A percentile compares a stretch with the other conserved stretches of the same genome.
These are phyloP conservation scores for Gossypium davidsonii DNA, from an alignment of 441 rosid species.

Conservation along the genomic window DNA sequence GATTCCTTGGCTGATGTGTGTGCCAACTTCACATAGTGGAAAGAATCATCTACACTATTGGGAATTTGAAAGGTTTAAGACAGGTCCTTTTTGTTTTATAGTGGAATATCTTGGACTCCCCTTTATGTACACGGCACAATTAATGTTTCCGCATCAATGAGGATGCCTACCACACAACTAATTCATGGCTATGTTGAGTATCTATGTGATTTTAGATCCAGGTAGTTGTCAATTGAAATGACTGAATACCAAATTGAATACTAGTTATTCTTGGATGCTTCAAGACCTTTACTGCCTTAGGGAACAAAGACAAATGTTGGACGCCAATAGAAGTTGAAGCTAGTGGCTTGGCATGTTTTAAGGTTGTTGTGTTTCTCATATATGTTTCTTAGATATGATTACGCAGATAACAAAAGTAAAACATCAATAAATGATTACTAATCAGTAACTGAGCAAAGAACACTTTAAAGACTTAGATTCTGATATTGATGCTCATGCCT, in stretches of 20 bases:
- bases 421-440: not conserved
- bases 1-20: not conserved
- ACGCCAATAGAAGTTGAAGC: constrained; percentile 6
- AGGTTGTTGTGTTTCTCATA: not conserved
- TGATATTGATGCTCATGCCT: not conserved
- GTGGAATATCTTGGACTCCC: not conserved
- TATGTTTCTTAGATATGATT: not conserved
- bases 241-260: not conserved
- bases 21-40: not conserved
- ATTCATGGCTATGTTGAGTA: not conserved
- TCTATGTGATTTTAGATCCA: not conserved
- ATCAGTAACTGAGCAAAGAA: not conserved
- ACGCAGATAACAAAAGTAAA: not conserved
- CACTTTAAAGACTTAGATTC: not conserved
- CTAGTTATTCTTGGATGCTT: not conserved
- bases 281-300: not conserved
- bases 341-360: not conserved
- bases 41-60: constrained; percentile 2
- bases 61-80: constrained; percentile 5
- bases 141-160: not conserved
- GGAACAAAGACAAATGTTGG: not conserved
- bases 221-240: not conserved
- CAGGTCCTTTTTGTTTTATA: not conserved
- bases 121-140: not conserved
- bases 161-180: not conserved